phyloP scores from a whole-genome alignment of 768 basidiomycete species.

The Sistotremastrum niveocremeum region DNA sequence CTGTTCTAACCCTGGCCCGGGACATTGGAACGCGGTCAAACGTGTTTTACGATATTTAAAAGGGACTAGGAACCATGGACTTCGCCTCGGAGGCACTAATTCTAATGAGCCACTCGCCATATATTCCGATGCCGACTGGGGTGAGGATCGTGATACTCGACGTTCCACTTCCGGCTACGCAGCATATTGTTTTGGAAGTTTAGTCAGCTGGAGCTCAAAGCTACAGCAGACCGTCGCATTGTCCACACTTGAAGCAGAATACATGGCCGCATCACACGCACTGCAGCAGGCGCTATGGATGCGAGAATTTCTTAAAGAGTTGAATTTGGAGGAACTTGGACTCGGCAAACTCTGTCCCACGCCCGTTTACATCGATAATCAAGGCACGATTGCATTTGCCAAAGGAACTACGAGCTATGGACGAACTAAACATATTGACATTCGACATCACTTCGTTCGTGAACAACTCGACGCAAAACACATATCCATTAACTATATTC shows the following conservation, averaged over 20 bases:
- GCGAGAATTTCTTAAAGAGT: conserved; percentile 6
- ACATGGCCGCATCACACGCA: conserved; percentile 24
- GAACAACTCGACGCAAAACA: conserved; percentile 17
- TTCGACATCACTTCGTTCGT: conserved; percentile 25
- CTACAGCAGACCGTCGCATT: conserved; percentile 22
- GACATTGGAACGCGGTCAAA: conserved; percentile 16
- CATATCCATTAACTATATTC: conserved; percentile 18
- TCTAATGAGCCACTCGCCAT: conserved; percentile 6
- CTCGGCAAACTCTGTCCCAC: conserved; percentile 3
- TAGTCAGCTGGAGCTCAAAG: conserved; percentile 21
- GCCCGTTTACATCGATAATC: conserved; percentile 13
- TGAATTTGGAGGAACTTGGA: conserved; percentile 12
- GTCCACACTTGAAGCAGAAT: conserved; percentile 30
- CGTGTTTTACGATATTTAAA: conserved; percentile 18
- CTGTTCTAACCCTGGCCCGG: conserved; percentile 9
- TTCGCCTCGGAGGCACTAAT: conserved; percentile 8
- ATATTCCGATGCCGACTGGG: conserved; percentile 16
- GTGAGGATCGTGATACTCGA: conserved; percentile 9
- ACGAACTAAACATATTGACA: conserved; percentile 30
- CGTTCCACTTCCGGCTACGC: conserved; percentile 20
- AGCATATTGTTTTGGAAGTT: conserved; percentile 21
- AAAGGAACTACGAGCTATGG: conserved; percentile 22
- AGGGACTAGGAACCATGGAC: conserved; percentile 9
- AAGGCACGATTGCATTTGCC: conserved; percentile 21
- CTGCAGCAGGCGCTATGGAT: conserved; percentile 16